Evolutionary conservation across 768 basidiomycete genomes (phyloP).

Genomic region (Hemileccinum impolitum): DNA sequence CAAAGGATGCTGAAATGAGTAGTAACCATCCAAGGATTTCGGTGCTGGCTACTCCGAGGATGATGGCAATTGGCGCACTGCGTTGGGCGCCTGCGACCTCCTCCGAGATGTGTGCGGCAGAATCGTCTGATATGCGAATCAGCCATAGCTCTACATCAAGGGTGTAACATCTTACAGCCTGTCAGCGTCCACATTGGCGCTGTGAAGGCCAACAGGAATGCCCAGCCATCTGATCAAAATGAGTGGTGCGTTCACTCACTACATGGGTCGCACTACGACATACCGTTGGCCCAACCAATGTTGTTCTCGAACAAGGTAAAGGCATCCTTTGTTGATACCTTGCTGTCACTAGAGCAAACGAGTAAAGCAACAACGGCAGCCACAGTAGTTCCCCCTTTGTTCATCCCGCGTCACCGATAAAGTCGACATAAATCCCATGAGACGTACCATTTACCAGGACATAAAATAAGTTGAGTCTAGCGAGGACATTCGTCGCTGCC

Average conservation of each 20-base stretch:
- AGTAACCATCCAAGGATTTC: constrained; percentile 56
- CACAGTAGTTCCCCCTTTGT: constrained; percentile 58
- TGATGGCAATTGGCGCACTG: constrained; percentile 67
- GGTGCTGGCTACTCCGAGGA: constrained; percentile 20
- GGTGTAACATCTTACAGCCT: constrained; percentile 48
- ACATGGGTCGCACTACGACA: constrained; percentile 10
- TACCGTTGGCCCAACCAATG: constrained; percentile 63
- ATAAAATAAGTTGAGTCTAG: constrained; percentile 68
- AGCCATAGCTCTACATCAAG: neutral
- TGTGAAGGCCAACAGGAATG: constrained; percentile 69
- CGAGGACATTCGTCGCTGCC: constrained; percentile 60
- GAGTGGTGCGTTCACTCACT: neutral
- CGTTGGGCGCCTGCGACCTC: constrained; percentile 62
- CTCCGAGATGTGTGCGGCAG: constrained; percentile 73
- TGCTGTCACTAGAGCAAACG: constrained; percentile 51
- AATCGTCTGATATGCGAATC: constrained; percentile 50
- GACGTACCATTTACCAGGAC: constrained; percentile 59
- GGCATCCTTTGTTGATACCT: constrained; percentile 65
- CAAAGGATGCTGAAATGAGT: constrained; percentile 63
- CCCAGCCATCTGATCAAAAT: constrained; percentile 57
- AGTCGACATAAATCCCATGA: neutral
- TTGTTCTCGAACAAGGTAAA: constrained; percentile 71
- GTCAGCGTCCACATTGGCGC: constrained; percentile 80
- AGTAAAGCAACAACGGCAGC: constrained; percentile 61
- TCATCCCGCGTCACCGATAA: neutral